phyloP scores from a whole-genome alignment of 352 stramenopile genomes.

The Paralagenidium karlingii region DNA sequence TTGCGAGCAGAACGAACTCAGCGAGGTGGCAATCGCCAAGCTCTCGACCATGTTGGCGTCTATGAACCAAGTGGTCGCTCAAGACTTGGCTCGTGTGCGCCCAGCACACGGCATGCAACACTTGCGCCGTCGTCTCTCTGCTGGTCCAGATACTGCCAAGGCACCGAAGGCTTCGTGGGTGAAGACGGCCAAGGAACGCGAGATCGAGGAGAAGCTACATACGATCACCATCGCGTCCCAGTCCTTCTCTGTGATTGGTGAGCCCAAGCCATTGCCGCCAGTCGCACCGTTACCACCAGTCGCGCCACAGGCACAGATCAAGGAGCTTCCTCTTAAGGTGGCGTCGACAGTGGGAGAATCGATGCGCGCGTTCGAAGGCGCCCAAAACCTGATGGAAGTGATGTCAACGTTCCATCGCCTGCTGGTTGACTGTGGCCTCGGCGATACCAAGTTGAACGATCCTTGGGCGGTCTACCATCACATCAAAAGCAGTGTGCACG shows the following conservation, averaged over 20 bases:
- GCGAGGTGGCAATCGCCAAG: slow-evolving; percentile 41
- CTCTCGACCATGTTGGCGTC: slow-evolving; percentile 54
- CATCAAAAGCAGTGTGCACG: slow-evolving; percentile 38
- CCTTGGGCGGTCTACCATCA: slow-evolving; percentile 53
- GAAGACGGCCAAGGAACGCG: slow-evolving; percentile 19
- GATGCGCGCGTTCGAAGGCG: slow-evolving; percentile 46
- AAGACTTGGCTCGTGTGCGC: slow-evolving; percentile 38
- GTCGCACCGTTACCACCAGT: background rate
- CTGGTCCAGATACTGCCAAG: too few species aligned
- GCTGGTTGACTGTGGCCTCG: slow-evolving; percentile 36
- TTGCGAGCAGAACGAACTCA: slow-evolving; percentile 44
- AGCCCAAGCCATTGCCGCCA: background rate
- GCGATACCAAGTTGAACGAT: slow-evolving; percentile 26
- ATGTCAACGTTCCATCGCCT: slow-evolving; percentile 41
- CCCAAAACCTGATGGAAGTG: slow-evolving; percentile 46
- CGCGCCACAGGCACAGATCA: slow-evolving; percentile 6
- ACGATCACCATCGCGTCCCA: slow-evolving; percentile 10
- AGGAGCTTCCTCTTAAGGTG: slow-evolving; percentile 24
- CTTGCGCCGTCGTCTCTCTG: slow-evolving; percentile 16
- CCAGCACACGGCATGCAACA: slow-evolving; percentile 12
- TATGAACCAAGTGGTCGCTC: slow-evolving; percentile 48
- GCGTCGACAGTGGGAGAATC: slow-evolving; percentile 28
- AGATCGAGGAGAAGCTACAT: slow-evolving; percentile 6
- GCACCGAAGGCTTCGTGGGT: slow-evolving; percentile 16
- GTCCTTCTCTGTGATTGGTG: slow-evolving; percentile 1